Evolutionary conservation across 2,329 filamentous ascomycete genomes (phyloP), one percentile per base, ranked within the genome.

Genomic region (Scytalidium lignicola): DNA sequence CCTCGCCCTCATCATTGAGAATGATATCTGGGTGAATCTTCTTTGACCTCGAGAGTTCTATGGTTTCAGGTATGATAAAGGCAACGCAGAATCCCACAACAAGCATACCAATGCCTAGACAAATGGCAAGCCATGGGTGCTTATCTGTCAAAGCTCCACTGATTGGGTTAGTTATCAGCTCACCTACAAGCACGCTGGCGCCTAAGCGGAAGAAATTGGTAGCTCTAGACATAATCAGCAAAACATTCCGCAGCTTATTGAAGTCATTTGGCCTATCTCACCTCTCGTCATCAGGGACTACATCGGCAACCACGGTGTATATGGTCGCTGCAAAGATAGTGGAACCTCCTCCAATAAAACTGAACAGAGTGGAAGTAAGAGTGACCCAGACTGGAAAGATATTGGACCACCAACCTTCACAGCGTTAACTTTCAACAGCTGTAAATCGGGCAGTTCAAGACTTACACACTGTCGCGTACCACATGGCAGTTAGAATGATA

Each of bases 271-370:
- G 32, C 4, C 54, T 2, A 20, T 49, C 9, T 20, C 22, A 42
- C 37, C 43, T 52, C 40, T 65, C 65, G 2, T 65, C 62, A 26
- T 66, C 65, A 0, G 64, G 55, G 1, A 64, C 55, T 6, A 69
- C 55, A 51, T 70, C 68, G 1, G 65, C 61, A 2, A 67, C 48
- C 20, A 70, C 67, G 19, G 65, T 64, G 7, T 57, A 59, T 4
- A 67, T 41, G 5, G 57, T 56, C 5, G 65, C 61, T 3, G 48
- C 46, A 2, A 65, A 20, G 7, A 67, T 64, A 1, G 63, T 51
- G 20, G 60, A 57, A 3, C 67, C 68, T 5, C 67, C 67, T 5
- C 67, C 67, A 26, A 64, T 43, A 1, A 68, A 41, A 4, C 44
- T 17, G 17, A 58, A 56, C 1, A 61, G 23, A 9, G 67, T 59